Evolutionary conservation across 768 basidiomycete genomes (phyloP), one percentile per base, ranked within the genome.

Genomic region (Xerocomus spinulosus): DNA sequence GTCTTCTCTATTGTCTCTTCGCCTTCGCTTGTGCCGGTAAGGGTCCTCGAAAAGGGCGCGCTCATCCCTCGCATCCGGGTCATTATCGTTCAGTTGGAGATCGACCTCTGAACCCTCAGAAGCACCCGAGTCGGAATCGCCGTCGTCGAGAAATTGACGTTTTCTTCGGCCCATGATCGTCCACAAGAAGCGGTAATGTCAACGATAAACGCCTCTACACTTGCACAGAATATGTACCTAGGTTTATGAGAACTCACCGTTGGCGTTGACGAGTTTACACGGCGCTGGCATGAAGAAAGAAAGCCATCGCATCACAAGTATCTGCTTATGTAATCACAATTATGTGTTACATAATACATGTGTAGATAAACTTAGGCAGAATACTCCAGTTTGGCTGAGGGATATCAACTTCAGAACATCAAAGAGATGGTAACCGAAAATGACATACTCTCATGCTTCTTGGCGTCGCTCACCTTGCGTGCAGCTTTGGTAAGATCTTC

Each of bases 401-500:
- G 10, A 26, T 14, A 12, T 5, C 10, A 1, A 5, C 2, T 29
- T 54, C 12, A 64, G 36, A 33, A 10, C 9, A 15, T 42, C 10
- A n/a, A 42, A 44, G 34, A 3, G 2, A 35, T 9, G 18, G 26
- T 15, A 8, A 4, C 36, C 8, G 25, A 1, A 20, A 21, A 15
- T n/a, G 13, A 74, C 88, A 71, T 62, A 90, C 90, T 90, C 73
- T 97, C 93, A 59, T 96, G 94, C 68, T 97, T 97, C 83, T 97
- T 97, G 14, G 92, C 90, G 59, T 98, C 95, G 34, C 84, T 82
- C 17, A 98, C 85, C 66, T 99, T 99, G 55, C 96, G 78, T 33
- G 90, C 92, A 15, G 95, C 95, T 73, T 98, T 98, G 51, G 87
- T 91, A 47, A 96, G 73, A 70, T 99, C 95, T 62, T 98, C 95